A percentile compares a stretch with the other conserved stretches of the same genome.
phyloP scores from a whole-genome alignment of 2,329 filamentous ascomycete species.

The Xylaria sp. region DNA sequence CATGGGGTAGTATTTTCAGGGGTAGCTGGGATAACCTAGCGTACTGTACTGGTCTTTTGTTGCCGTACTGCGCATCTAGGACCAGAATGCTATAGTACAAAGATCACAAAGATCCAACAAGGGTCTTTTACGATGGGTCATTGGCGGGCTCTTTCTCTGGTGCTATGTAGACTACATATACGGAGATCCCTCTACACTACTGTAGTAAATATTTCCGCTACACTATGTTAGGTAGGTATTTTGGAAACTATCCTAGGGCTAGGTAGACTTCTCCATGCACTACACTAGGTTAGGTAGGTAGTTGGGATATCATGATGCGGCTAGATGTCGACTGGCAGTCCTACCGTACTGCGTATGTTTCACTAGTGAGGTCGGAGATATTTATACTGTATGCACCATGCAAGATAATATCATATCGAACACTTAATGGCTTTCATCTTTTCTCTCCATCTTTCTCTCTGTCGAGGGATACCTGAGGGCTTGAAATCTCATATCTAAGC shows the following conservation, averaged over 20 bases:
- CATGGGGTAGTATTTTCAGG: slow-evolving; percentile 15
- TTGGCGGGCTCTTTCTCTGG: too few relatives aligned
- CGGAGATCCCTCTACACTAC: neutral
- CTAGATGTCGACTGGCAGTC: neutral
- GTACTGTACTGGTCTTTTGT: slow-evolving; percentile 22
- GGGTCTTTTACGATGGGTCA: too few relatives aligned
- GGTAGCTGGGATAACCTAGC: neutral
- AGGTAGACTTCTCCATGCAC: neutral
- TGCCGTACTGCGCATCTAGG: neutral
- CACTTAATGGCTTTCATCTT: too few relatives aligned
- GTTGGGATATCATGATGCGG: neutral
- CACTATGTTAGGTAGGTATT: neutral
- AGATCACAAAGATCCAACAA: neutral
- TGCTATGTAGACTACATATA: neutral
- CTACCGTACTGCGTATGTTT: neutral
- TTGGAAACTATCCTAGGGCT: neutral
- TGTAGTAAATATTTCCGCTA: neutral
- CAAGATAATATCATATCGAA: neutral
- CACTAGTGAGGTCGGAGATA: too few relatives aligned
- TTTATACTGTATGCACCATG: neutral
- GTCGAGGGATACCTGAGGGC: neutral
- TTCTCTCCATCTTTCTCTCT: neutral
- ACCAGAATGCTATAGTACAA: neutral
- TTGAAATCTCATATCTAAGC: neutral
- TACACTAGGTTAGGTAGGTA: neutral